Base-by-base conservation (phyloP, 2,329 filamentous ascomycete species). In the Ceratocystis eucalypticola region DNA sequence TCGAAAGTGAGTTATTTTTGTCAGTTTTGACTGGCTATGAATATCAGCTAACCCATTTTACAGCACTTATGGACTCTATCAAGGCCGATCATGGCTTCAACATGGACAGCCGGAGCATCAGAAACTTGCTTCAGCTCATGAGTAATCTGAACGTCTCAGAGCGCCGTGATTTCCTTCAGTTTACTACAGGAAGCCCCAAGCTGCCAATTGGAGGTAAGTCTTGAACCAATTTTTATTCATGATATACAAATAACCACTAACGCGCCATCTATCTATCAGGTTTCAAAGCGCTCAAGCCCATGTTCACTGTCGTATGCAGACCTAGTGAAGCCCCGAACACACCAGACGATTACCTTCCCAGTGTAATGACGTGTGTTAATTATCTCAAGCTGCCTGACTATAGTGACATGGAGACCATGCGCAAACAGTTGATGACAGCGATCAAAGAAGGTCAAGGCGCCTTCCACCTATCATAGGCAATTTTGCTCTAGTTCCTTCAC, bases 291-390 rank as follows among this genome's bases (percentile, higher is more conserved):
- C 84, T 99, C 69, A 97, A 91, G 1, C 94, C 94, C 22, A 96
- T 97, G 87, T 97, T 99, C 74, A 99, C 94, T 2, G 94, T 99
- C 69, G 94, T 99, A 55, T 97, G 94, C 82, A 96, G 96, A 76
- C 93, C 93, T n/a, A 96, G 90, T 75, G 94, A 99, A 74, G 86
- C 91, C 17, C 94, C 94, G 1, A 94, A 92, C 75, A 88, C 87
- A 2, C 93, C 93, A 3, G 94, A 99, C 73, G 94, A 99, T 77
- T 99, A 97, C 73, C 82, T 99, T n/a, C 94, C 95, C 12, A 97
- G 92, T 74, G 95, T 99, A 75, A 99, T 99, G 95, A 99, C 95
- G 10, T 99, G 95, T 75, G 94, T 96, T 76, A 99, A 99, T 76
- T 99, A 99, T 75, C 84, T 99, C 72, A 99, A 99, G 77, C 82